Base-by-base conservation (phyloP, 345 rosid genomes). In the Populus tremula region DNA sequence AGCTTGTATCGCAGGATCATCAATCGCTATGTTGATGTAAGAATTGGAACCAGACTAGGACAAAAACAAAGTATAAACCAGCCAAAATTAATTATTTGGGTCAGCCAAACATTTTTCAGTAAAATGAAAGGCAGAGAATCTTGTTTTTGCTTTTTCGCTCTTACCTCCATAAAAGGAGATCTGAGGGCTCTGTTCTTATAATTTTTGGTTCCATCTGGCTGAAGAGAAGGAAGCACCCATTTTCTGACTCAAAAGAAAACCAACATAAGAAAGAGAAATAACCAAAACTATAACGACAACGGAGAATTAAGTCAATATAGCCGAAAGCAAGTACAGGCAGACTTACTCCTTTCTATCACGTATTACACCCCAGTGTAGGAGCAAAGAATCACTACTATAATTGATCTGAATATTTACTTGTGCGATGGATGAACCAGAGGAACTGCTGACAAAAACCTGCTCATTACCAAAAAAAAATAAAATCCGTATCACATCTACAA, bases 131-230 rank as follows among this genome's bases (percentile, higher is more conserved):
- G 45, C 70, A 38, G 76, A 49, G 43, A 82, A 77, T 59, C 73
- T 75, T 8, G 45, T 61, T 13, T 80, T 45, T 64, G n/a, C 31
- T 43, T 75, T 70, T 76, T 65, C 64, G 62, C 65, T 82, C 91
- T 80, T 85, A 94, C 99, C 81, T 87, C 89, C 35, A 87, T 86
- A 74, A 96, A 93, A 71, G 98, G 97, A 82, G 92, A 88, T 87
- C 99, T 89, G 67, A 96, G 93, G 49, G 98, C 99, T 85, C 89
- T 91, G 80, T 94, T 89, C 88, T 96, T 94, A 82, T 93, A 86
- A 82, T 84, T 88, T 88, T 80, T 85, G 69, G 94, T 91, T 82
- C 97, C 97, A 78, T 91, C 88, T 16, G 98, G 99, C 53, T 66
- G 82, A 69, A 76, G 86, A 78, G 94, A 89, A 71, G 99, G 99